phyloP scores from a whole-genome alignment of 257 asterid species.

The Scutellaria galericulata region DNA sequence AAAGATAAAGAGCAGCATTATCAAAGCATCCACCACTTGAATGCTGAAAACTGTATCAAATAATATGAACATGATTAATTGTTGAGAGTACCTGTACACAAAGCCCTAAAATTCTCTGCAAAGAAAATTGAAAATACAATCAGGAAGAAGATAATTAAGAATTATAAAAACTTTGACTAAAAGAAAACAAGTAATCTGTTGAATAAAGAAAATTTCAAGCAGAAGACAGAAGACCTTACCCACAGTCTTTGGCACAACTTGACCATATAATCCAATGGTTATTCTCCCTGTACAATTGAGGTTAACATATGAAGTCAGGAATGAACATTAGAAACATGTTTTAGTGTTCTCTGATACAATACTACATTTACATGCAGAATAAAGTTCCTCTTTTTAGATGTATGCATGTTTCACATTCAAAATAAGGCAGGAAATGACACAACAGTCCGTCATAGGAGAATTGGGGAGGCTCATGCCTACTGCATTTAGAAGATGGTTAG shows the following conservation, averaged over 20 bases:
- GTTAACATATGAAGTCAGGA: constrained; percentile 20
- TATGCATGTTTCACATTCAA: constrained; percentile 20
- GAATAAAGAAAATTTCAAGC: constrained; percentile 14
- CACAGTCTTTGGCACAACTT: constrained; percentile 89
- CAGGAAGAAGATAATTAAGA: constrained; percentile 10
- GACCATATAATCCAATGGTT: constrained; percentile 85
- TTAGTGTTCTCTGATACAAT: neutral
- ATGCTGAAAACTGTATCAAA: constrained; percentile 6
- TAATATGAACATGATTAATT: constrained; percentile 7
- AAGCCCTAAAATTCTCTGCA: constrained; percentile 96
- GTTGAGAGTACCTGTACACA: constrained; percentile 87
- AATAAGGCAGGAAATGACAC: constrained; percentile 1
- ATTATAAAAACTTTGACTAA: neutral
- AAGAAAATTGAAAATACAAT: constrained; percentile 31
- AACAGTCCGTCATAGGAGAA: neutral
- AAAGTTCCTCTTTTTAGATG: neutral
- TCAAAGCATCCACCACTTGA: constrained; percentile 2
- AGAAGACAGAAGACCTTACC: constrained; percentile 55
- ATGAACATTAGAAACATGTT: neutral
- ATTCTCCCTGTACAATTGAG: constrained; percentile 75
- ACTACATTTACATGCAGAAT: neutral
- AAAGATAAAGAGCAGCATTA: constrained; percentile 22
- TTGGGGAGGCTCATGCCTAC: neutral
- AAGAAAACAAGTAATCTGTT: constrained; percentile 9
- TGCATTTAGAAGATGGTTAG: neutral